Conservation (phyloP, 2,329 filamentous ascomycete genomes). For the Pseudogymnoascus sp. region DNA sequence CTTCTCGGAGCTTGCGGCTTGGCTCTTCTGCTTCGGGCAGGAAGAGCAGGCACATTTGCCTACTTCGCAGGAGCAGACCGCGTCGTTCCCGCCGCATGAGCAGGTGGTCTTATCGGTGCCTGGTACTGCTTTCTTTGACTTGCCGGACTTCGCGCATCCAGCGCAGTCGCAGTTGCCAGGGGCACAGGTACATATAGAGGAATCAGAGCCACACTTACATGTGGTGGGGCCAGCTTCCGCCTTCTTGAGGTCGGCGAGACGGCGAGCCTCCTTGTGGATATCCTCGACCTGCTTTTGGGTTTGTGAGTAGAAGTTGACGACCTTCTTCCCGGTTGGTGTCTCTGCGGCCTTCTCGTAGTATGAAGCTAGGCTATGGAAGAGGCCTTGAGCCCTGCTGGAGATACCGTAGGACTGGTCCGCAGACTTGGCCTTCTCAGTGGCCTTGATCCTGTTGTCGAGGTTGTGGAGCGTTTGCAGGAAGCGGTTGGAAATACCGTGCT, state of each 20-base stretch:
- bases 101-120: constrained; percentile 34
- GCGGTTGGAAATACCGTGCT: constrained; percentile 73
- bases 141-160: constrained; percentile 34
- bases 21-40: constrained; percentile 30
- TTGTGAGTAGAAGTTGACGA: constrained; percentile 80
- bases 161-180: constrained; percentile 33
- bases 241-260: constrained; percentile 82
- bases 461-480: constrained; percentile 69
- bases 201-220: constrained; percentile 30
- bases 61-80: constrained; percentile 30
- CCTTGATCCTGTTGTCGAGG: constrained; percentile 80
- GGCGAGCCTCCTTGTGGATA: constrained; percentile 82
- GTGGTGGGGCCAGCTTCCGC: constrained; percentile 44
- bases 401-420: constrained; percentile 81
- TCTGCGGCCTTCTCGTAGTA: constrained; percentile 93
- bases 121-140: constrained; percentile 27
- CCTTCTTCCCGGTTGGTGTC: constrained; percentile 79
- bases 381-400: constrained; percentile 57
- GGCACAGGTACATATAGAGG: constrained; percentile 30
- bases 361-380: constrained; percentile 58
- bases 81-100: constrained; percentile 30
- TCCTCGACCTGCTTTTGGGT: constrained; percentile 85
- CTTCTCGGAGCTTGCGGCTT: constrained; percentile 34
- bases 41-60: constrained; percentile 31
- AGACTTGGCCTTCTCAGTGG: constrained; percentile 74